Evolutionary conservation across 1,139 yeast species (phyloP).

Genomic region (Yamadazyma trypodendri): DNA sequence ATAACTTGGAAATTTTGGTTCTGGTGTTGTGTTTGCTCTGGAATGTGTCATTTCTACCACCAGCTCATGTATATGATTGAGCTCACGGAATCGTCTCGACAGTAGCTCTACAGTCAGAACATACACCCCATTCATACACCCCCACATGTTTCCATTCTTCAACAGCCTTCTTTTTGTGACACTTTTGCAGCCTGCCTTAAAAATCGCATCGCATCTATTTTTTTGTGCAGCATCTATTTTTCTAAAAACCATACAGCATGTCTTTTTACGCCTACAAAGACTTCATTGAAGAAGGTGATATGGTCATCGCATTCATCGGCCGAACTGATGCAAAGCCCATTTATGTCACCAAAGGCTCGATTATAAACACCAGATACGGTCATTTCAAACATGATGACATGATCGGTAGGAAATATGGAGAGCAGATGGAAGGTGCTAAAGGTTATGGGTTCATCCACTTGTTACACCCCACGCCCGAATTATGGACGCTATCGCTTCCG

Average conservation of each 20-base stretch:
- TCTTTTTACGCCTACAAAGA: constrained; percentile 53
- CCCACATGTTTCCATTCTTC: no score
- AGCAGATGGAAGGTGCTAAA: constrained; percentile 77
- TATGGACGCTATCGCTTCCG: constrained; percentile 93
- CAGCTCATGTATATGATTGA: no score
- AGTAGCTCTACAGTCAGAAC: no score
- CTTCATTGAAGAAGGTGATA: constrained; percentile 74
- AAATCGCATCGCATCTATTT: constrained; percentile 12
- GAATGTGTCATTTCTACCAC: no score
- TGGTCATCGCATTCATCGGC: constrained; percentile 82
- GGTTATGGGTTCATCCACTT: constrained; percentile 88
- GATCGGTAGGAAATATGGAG: constrained; percentile 81
- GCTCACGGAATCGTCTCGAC: no score
- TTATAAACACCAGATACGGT: constrained; percentile 84
- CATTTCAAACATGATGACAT: constrained; percentile 77
- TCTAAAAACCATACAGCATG: constrained; percentile 22
- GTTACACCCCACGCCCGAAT: constrained; percentile 88
- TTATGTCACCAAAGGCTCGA: constrained; percentile 55
- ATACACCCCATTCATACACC: no score
- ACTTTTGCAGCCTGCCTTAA: no score
- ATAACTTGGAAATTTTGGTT: no score
- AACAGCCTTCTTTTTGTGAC: no score
- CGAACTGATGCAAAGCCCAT: constrained; percentile 79
- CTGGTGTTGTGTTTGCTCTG: no score
- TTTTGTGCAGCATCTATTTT: no score